Evolutionary conservation across 371 early-diverging fungal species (phyloP).

Genomic region (Rozella allomycis): DNA sequence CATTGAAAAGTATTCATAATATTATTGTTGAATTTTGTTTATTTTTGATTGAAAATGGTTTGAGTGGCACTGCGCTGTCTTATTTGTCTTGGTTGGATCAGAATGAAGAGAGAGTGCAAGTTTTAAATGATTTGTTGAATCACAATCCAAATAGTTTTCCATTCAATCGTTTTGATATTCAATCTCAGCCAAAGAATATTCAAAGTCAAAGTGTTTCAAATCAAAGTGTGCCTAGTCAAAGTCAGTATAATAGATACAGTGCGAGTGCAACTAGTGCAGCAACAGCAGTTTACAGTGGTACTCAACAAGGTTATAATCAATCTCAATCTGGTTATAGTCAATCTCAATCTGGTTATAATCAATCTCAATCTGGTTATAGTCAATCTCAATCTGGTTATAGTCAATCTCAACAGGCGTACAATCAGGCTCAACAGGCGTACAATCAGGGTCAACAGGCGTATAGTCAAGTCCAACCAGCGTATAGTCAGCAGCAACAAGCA

Average conservation of each 20-base stretch:
- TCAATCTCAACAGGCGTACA: neutral
- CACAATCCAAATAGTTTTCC: too few relatives aligned
- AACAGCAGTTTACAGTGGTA: too few relatives aligned
- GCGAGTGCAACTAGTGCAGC: too few relatives aligned
- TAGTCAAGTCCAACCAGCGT: neutral
- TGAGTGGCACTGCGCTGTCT: too few relatives aligned
- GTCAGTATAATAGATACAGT: too few relatives aligned
- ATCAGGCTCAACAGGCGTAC: neutral
- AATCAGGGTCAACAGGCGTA: neutral
- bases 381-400: neutral
- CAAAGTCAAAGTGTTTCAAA: too few relatives aligned
- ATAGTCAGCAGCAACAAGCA: neutral
- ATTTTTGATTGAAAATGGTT: slow-evolving; percentile 62
- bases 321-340: neutral
- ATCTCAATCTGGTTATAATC: neutral
- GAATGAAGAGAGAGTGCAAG: too few relatives aligned
- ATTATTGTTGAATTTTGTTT: slow-evolving; percentile 40
- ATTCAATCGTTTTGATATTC: too few relatives aligned
- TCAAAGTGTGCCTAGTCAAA: too few relatives aligned
- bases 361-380: neutral
- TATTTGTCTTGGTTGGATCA: slow-evolving; percentile 6
- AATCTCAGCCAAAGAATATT: too few relatives aligned
- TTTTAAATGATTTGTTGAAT: too few relatives aligned
- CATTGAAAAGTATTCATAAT: slow-evolving; percentile 17
- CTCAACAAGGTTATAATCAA: too few relatives aligned